phyloP scores from a whole-genome alignment of 2,329 filamentous ascomycete genomes.

The Fusarium denticulatum region DNA sequence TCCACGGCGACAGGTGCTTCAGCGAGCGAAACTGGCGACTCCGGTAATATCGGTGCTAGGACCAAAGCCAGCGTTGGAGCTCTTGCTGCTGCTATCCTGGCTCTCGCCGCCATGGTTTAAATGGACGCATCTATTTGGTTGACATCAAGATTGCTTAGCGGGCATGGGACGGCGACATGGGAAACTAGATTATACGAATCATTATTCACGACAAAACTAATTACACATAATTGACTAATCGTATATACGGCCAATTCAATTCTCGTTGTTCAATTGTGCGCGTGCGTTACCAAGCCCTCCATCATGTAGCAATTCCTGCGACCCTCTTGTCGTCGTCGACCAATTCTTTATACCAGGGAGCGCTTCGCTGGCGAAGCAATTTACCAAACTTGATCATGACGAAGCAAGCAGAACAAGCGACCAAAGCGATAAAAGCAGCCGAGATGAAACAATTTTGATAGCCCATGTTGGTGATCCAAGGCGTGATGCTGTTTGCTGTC shows the following conservation, averaged over 20 bases:
- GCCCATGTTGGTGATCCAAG: slow-evolving; percentile 55
- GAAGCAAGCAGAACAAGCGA: slow-evolving; percentile 53
- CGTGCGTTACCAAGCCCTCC: background rate
- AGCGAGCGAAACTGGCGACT: slow-evolving; percentile 8
- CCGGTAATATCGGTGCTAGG: slow-evolving; percentile 18
- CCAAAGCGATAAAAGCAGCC: slow-evolving; percentile 52
- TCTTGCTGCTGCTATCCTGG: slow-evolving; percentile 16
- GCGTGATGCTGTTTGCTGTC: slow-evolving; percentile 53
- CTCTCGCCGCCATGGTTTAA: slow-evolving; percentile 8
- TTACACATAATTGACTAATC: background rate
- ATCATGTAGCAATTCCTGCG: background rate
- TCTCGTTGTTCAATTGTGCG: background rate
- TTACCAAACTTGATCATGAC: slow-evolving; percentile 60
- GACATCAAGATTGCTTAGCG: background rate
- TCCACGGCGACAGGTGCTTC: slow-evolving; percentile 4
- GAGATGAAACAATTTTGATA: slow-evolving; percentile 56
- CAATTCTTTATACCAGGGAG: slow-evolving; percentile 24
- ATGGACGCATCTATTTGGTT: background rate
- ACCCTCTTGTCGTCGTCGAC: slow-evolving; percentile 13
- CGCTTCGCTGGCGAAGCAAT: slow-evolving; percentile 33
- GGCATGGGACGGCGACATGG: background rate
- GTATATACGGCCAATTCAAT: background rate
- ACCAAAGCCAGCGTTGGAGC: slow-evolving; percentile 6
- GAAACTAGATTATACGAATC: background rate
- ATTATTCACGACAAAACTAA: slow-evolving; percentile 6